Evolutionary conservation across 768 basidiomycete genomes (phyloP).

Genomic region (Stropharia rugosoannulata): DNA sequence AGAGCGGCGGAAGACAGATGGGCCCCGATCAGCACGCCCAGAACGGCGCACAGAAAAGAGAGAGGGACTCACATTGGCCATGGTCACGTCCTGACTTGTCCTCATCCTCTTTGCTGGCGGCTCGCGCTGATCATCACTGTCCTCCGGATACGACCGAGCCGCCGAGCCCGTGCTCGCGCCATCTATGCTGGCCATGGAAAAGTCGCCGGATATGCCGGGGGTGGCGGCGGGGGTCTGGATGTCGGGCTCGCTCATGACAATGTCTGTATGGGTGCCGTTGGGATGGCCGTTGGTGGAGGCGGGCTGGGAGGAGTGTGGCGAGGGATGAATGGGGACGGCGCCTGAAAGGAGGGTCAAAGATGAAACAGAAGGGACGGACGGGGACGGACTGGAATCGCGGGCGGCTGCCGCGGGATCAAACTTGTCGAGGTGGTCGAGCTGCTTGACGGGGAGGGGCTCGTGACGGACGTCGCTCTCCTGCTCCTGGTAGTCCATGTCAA

Average conservation of each 20-base stretch:
- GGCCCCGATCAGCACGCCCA: slow-evolving; percentile 49
- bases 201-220: slow-evolving; percentile 36
- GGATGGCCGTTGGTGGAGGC: slow-evolving; percentile 30
- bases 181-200: slow-evolving; percentile 37
- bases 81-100: slow-evolving; percentile 71
- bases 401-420: slow-evolving; percentile 42
- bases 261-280: slow-evolving; percentile 28
- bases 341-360: slow-evolving; percentile 29
- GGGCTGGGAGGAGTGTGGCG: slow-evolving; percentile 48
- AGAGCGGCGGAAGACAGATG: slow-evolving; percentile 24
- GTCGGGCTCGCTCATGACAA: slow-evolving; percentile 40
- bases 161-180: slow-evolving; percentile 33
- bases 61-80: slow-evolving; percentile 65
- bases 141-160: slow-evolving; percentile 30
- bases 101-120: slow-evolving; percentile 85
- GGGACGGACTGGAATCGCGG: slow-evolving; percentile 51
- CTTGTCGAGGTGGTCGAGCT: slow-evolving; percentile 35
- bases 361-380: slow-evolving; percentile 10
- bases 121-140: slow-evolving; percentile 60
- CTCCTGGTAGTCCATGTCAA: slow-evolving; percentile 59
- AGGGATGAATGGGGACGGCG: slow-evolving; percentile 42
- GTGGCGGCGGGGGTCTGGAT: slow-evolving; percentile 38
- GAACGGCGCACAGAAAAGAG: slow-evolving; percentile 45
- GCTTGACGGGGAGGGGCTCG: slow-evolving; percentile 54
- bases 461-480: slow-evolving; percentile 69